Base-by-base conservation (phyloP, 169 alveolate species). In the Babesia microti region DNA sequence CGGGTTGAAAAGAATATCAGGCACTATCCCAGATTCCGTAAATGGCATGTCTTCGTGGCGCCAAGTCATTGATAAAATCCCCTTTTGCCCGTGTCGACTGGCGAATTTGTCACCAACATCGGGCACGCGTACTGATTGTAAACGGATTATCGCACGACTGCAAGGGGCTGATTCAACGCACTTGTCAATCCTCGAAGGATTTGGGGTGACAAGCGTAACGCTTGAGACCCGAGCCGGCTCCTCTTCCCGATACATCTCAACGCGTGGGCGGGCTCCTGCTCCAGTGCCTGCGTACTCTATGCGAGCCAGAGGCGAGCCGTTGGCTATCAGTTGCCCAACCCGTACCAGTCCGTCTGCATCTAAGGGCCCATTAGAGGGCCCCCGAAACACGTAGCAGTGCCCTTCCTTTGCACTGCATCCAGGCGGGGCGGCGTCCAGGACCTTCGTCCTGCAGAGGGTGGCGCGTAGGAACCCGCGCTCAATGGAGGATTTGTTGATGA, bases 61-160 rank as follows among this genome's bases (percentile, higher is more conserved):
- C 95, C 96, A 95, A 21, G 92, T 82, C 52, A 90, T 88, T 3
- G 98, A 92, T 35, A 95, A 79, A 15, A 93, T 97, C 18, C 99
- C 99, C 78, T 97, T 97, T 78, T 97, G 97, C 7, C 99, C 99
- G 72, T 95, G 99, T 15, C 99, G 67, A 4, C 99, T 91, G 32
- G 98, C 94, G 81, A 97, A 97, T 79, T 97, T 97, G 75, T 97
- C 99, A 18, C 99, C 99, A 19, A 97, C 94, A 30, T 91, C 87
- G 7, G 99, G 99, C 49, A 87, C 88, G 30, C 87, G 61, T 24
- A 72, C 51, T 14, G 71, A 43, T 26, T 83, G 55, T 36, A 78
- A 71, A 39, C 63, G 44, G 7, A 78, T 48, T 17, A 66, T 47
- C 5, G 81, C 82, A 22, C 76, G 39, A n/a, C 22, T 48, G 26